Base-by-base conservation (phyloP, 371 early-diverging fungal species). In the Mortierella polycephala region DNA sequence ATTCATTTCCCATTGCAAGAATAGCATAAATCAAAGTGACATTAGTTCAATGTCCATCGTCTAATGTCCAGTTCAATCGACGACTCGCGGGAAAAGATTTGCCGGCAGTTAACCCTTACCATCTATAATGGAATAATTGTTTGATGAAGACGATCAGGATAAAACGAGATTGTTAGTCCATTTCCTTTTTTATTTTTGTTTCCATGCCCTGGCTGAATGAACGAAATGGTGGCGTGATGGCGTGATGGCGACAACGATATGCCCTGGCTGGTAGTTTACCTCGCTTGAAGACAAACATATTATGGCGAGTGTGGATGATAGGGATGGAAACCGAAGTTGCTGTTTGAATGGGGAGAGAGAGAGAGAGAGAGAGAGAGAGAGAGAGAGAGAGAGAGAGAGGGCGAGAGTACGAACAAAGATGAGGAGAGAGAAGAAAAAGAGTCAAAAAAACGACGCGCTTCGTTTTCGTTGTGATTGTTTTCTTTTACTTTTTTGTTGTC, bases 381-480 rank as follows among this genome's bases (percentile, higher is more conserved):
- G 10, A 40, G 23, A 57, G 18, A 20, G 60, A 16, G 47, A 7
- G 61, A 30, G 39, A 50, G 44, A 40, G 41, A 14, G 23, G 39
- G 7, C 40, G 50, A 21, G 55, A n/a, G 42, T 6, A 41, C 16
- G 20, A 39, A 20, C 12, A 44, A 57, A 12, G 6, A n/a, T 16
- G 42, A 39, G 58, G 11, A n/a, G 4, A 18, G 11, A 41, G 13
- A 37, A 39, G 42, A 57, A 58, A 58, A 20, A 44, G 42, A 58
- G 37, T 21, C 14, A 20, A 7, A 50, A 45, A 45, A 45, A 45
- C 9, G 13, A 45, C 45, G 45, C 45, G 45, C 7, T 13, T 13
- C 45, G 45, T 9, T 13, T 45, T 7, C n/a, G n/a, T n/a, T n/a
- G 12, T 42, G 60, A 41, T 46, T 62, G 62, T 23, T 18, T 62